These are phyloP conservation scores for Beta vulgaris DNA, from an alignment of 148 eudicot species.

Conservation along the genomic window DNA sequence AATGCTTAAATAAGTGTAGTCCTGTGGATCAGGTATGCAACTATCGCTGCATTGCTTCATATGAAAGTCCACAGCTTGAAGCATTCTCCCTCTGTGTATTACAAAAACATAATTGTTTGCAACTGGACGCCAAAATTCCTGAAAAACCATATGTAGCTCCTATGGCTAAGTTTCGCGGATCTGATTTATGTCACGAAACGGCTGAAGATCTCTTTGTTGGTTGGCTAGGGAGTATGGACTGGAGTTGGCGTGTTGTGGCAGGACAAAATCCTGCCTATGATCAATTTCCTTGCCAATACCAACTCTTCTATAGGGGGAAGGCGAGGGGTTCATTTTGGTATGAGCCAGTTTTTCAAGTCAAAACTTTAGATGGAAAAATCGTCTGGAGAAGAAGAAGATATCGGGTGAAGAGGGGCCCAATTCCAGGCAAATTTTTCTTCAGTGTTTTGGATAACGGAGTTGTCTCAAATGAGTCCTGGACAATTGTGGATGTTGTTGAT, in stretches of 20 bases:
- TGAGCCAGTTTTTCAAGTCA: constrained; percentile 92
- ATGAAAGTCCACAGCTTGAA: constrained; percentile 76
- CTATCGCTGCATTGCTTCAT: constrained; percentile 86
- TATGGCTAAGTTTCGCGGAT: constrained; percentile 54
- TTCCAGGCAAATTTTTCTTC: constrained; percentile 72
- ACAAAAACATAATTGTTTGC: constrained; percentile 84
- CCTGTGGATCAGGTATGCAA: constrained; percentile 98
- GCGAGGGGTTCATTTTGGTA: constrained; percentile 97
- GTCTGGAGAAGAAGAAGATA: constrained; percentile 92
- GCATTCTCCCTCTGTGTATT: constrained; percentile 92
- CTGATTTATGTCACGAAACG: constrained; percentile 50
- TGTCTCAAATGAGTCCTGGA: constrained; percentile 94
- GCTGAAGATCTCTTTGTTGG: constrained; percentile 96
- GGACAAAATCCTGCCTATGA: constrained; percentile 97
- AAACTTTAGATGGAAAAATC: constrained; percentile 62
- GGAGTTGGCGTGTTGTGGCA: constrained; percentile 99
- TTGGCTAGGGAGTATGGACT: constrained; percentile 78
- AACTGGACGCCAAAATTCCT: constrained; percentile 78
- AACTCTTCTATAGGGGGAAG: constrained; percentile 84
- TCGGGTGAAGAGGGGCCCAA: constrained; percentile 69
- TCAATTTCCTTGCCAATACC: constrained; percentile 96
- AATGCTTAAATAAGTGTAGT: constrained; percentile 92
- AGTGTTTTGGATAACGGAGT: constrained; percentile 97
- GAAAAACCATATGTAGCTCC: constrained; percentile 69
- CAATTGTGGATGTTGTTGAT: constrained; percentile 80